Conservation (phyloP, 75 land plant genomes). For the Picea sitchensis region DNA sequence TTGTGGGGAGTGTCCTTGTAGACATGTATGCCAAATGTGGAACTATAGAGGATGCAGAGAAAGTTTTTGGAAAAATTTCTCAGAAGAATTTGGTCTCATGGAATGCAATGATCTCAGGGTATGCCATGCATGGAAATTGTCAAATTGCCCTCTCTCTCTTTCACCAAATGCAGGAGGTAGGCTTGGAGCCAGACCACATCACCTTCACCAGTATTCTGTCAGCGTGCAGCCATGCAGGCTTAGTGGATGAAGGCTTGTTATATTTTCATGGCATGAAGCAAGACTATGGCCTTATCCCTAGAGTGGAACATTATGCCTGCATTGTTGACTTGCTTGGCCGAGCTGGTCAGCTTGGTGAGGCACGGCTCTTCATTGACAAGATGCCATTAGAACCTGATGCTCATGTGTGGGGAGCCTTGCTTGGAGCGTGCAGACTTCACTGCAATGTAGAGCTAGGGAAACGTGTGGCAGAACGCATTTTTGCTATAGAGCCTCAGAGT, state of each 20-base stretch:
- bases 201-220: conserved; percentile 41
- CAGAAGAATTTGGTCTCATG: conserved; percentile 36
- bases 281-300: conserved; percentile 19
- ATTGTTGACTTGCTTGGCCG: conserved; percentile 49
- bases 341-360: conserved; percentile 37
- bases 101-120: conserved; percentile 48
- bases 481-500: conserved; percentile 21
- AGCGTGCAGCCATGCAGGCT: conserved; percentile 51
- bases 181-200: conserved; percentile 32
- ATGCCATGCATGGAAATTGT: conserved; percentile 38
- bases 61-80: conserved; percentile 32
- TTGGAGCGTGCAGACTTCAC: conserved; percentile 39
- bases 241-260: conserved; percentile 28
- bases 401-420: conserved; percentile 40
- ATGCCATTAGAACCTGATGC: conserved; percentile 28
- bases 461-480: conserved; percentile 10
- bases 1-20: conserved; percentile 41
- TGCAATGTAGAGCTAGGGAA: conserved; percentile 32
- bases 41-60: conserved; percentile 29
- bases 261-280: conserved; percentile 25
- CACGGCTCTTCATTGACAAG: conserved; percentile 23
- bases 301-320: conserved; percentile 47
- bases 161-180: conserved; percentile 29
- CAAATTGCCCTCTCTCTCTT: conserved; percentile 22
- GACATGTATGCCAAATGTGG: conserved; percentile 63